These are phyloP conservation scores for Fusarium succisae DNA, from an alignment of 2,329 filamentous ascomycete genomes.

Conservation along the genomic window DNA sequence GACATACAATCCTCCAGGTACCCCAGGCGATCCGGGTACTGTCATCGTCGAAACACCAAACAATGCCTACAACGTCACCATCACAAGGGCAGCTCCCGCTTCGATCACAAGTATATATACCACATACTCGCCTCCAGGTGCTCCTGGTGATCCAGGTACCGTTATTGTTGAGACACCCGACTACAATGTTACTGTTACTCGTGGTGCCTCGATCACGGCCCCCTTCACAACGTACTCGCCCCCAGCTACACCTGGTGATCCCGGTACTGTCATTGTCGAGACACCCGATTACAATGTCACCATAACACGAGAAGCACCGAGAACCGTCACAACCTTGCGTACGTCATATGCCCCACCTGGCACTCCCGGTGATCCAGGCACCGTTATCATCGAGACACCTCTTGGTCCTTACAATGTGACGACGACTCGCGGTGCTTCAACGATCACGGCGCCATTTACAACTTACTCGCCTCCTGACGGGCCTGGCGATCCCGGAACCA, in stretches of 20 bases:
- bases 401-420: constrained; percentile 16
- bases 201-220: constrained; percentile 1
- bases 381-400: constrained; percentile 17
- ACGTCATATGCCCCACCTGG: constrained; percentile 2
- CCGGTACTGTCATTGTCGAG: constrained; percentile 21
- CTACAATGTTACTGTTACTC: constrained; percentile 23
- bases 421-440: constrained; percentile 10
- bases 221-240: constrained; percentile 14
- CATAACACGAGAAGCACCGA: constrained; percentile 3
- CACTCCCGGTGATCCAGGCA: constrained; percentile 9
- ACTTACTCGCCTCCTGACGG: constrained; percentile 11
- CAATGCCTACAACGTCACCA: constrained; percentile 20
- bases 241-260: constrained; percentile 14
- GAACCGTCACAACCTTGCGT: neutral
- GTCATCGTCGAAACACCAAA: constrained; percentile 19
- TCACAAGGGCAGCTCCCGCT: constrained; percentile 4
- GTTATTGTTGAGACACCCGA: constrained; percentile 24
- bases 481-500: constrained; percentile 13
- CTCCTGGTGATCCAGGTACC: constrained; percentile 19
- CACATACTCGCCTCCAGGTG: constrained; percentile 9
- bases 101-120: constrained; percentile 7
- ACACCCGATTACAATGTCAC: constrained; percentile 21
- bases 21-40: constrained; percentile 20
- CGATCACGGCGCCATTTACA: constrained; percentile 16
- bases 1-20: constrained; percentile 4